Percentiles rank a stretch among this genome's conserved stretches.
Evolutionary conservation across 2,329 filamentous ascomycete species (phyloP).

Genomic region (Trichophyton verrucosum): DNA sequence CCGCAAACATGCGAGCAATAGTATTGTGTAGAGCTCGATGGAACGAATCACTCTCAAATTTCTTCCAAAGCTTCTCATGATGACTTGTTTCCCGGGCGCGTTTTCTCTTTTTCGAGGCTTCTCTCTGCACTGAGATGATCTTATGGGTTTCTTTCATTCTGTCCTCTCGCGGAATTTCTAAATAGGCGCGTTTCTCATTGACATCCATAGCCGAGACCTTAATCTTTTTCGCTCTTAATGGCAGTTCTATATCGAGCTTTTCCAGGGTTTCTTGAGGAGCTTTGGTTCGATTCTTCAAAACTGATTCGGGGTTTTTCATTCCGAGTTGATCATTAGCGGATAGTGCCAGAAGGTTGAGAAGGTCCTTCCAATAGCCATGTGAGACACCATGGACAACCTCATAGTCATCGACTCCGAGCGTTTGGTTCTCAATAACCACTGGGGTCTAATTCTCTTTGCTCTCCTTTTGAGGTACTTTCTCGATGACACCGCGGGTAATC

Average conservation of each 20-base stretch:
- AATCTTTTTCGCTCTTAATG: not conserved
- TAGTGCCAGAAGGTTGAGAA: slow-evolving; percentile 46
- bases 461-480: slow-evolving; percentile 39
- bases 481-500: slow-evolving; percentile 44
- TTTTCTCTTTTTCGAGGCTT: not conserved
- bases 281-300: slow-evolving; percentile 29
- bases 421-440: slow-evolving; percentile 19
- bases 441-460: slow-evolving; percentile 25
- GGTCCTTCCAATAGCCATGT: slow-evolving; percentile 52
- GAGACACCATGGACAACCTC: slow-evolving; percentile 40
- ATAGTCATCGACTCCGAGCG: slow-evolving; percentile 26
- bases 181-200: not conserved
- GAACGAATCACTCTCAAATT: slow-evolving; percentile 34
- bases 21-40: slow-evolving; percentile 43
- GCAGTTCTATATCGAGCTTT: not conserved
- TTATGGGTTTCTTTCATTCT: slow-evolving; percentile 10
- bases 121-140: slow-evolving; percentile 13
- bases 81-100: slow-evolving; percentile 28
- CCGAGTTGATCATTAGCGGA: slow-evolving; percentile 39
- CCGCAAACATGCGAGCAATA: slow-evolving; percentile 45
- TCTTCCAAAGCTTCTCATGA: slow-evolving; percentile 31
- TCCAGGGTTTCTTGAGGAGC: not conserved
- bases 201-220: not conserved
- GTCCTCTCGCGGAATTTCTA: not conserved
- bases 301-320: slow-evolving; percentile 27